phyloP scores from a whole-genome alignment of 225 moss, liverwort and hornwort genomes.

The Physcomitrellopsis africana region DNA sequence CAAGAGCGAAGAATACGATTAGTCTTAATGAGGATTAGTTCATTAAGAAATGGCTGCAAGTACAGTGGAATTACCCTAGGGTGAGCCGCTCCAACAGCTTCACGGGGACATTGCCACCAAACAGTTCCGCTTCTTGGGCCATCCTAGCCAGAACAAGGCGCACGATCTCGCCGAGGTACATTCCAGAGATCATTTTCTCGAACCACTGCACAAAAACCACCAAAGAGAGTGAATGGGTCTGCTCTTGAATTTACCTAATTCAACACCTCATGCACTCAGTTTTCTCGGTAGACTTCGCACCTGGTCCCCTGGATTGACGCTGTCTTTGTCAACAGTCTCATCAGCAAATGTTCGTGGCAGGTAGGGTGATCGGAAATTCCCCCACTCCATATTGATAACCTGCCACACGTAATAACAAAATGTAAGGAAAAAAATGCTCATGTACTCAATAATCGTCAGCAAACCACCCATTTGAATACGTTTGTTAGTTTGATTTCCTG shows the following conservation, averaged over 20 bases:
- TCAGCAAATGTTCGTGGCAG: conserved; percentile 81
- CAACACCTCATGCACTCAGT: not conserved
- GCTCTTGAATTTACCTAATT: not conserved
- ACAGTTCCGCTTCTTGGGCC: conserved; percentile 74
- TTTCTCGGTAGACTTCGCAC: conserved; percentile 25
- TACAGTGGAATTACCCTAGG: conserved; percentile 49
- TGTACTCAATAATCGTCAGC: too few species aligned
- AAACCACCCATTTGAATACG: not conserved
- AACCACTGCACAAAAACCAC: conserved; percentile 66
- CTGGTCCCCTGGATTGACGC: conserved; percentile 73
- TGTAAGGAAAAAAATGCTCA: conserved; percentile 10
- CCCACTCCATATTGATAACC: conserved; percentile 86
- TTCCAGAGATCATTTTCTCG: conserved; percentile 92
- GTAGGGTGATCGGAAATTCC: conserved; percentile 59
- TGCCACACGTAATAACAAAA: conserved; percentile 10
- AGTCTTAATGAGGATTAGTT: not conserved
- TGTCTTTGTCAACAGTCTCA: conserved; percentile 60
- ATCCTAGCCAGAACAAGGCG: conserved; percentile 79
- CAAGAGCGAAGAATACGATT: too few species aligned
- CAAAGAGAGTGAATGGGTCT: not conserved
- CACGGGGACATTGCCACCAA: conserved; percentile 64
- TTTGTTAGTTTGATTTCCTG: not conserved
- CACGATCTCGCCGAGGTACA: conserved; percentile 95
- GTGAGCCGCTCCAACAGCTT: conserved; percentile 71
- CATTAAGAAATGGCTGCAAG: not conserved